Evolutionary conservation across 2,329 filamentous ascomycete genomes (phyloP), one percentile per base, ranked within the genome.

Genomic region (Aspergillus fijiensis): DNA sequence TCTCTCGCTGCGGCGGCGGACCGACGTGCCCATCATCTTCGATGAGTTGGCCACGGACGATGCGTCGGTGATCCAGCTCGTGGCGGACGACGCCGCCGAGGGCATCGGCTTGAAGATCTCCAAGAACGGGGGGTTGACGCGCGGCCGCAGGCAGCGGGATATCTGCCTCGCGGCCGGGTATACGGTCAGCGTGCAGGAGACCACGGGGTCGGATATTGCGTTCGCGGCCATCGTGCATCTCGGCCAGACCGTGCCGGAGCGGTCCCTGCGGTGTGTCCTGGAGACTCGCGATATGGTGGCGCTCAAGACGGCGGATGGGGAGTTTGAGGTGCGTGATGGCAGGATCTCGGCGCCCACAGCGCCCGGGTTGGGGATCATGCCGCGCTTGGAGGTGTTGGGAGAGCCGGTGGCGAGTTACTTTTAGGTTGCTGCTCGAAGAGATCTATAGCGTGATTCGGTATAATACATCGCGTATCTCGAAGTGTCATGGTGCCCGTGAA

Each of bases 191-290:
- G 64, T 71, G 9, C 68, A 70, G 51, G 69, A 71, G 33, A 66
- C 67, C 2, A 49, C 35, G 11, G 69, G 69, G 5, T 67, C 63
- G n/a, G 67, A 70, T 48, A 68, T 71, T 49, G 50, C 64, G 21
- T 72, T 70, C 67, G 68, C 65, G 31, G 67, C 69, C 4, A 69
- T 63, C 60, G 65, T 64, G n/a, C 64, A 69, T 56, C 39, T 67
- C 39, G 63, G 48, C 1, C 66, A 69, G 56, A 66, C 65, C 0
- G 49, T 69, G 4, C 65, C 66, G 3, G 61, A 56, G 42, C 49
- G 58, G 6, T 58, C 47, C 27, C 52, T 69, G 25, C 52, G 65
- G 19, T 63, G 58, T 47, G 12, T 60, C 12, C 33, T 63, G 10
- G 54, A 63, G 31, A 39, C 4, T 27, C 61, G 66, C 7, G 64